Evolutionary conservation across 2,329 filamentous ascomycete species (phyloP).

Genomic region (Colletotrichum sp.): DNA sequence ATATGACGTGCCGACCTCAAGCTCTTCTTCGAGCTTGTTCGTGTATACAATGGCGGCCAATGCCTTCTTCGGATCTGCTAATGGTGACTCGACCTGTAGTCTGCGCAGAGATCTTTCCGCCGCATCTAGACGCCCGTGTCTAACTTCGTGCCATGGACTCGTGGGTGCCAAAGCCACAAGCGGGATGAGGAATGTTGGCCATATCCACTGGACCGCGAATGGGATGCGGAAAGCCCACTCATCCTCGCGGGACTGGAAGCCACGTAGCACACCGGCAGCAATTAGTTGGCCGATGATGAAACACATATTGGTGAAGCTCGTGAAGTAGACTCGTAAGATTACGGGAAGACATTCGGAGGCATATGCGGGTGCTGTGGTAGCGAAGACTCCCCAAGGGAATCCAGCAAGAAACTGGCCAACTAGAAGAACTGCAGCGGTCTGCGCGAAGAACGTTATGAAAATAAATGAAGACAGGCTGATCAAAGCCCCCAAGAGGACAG

Average conservation of each 20-base stretch:
- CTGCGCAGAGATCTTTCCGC: constrained; percentile 32
- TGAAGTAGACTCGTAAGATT: constrained; percentile 47
- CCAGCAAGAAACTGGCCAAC: constrained; percentile 40
- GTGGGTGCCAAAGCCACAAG: constrained; percentile 49
- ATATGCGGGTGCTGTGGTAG: constrained; percentile 51
- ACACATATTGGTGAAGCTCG: constrained; percentile 46
- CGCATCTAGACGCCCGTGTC: constrained; percentile 35
- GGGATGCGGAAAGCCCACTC: constrained; percentile 53
- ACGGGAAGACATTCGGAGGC: constrained; percentile 48
- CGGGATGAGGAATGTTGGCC: constrained; percentile 46
- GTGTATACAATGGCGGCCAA: constrained; percentile 34
- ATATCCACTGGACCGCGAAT: constrained; percentile 55
- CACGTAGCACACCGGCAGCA: constrained; percentile 41
- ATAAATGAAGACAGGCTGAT: neutral
- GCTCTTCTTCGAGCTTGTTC: constrained; percentile 38
- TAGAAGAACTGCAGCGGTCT: constrained; percentile 34
- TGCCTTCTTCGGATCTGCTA: constrained; percentile 42
- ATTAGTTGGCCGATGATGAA: constrained; percentile 46
- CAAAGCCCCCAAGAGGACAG: neutral
- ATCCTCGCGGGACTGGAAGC: constrained; percentile 34
- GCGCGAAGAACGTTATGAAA: constrained; percentile 10
- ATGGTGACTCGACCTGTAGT: constrained; percentile 28
- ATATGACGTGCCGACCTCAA: constrained; percentile 38
- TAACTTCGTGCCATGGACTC: constrained; percentile 35
- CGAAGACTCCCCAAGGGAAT: constrained; percentile 44